Percentiles rank a stretch among this genome's conserved stretches.
Evolutionary conservation across 1,139 yeast genomes (phyloP).

Genomic region (Candida neerlandica): DNA sequence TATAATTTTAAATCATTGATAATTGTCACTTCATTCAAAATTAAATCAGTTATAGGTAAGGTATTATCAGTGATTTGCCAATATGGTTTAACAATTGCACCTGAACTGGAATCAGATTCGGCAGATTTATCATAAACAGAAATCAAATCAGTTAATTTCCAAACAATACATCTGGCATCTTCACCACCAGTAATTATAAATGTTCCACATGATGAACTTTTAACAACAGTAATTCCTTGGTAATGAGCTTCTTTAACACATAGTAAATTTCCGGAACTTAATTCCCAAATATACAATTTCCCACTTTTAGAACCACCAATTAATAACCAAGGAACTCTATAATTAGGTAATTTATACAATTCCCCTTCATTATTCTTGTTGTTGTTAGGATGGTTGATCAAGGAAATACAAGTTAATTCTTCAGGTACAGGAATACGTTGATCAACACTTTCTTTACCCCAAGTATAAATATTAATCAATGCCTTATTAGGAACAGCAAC

Average conservation of each 20-base stretch:
- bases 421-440: conserved; percentile 90
- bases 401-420: conserved; percentile 53
- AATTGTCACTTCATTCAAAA: conserved; percentile 49
- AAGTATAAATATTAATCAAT: conserved; percentile 68
- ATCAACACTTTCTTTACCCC: conserved; percentile 79
- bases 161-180: conserved; percentile 78
- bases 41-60: conserved; percentile 67
- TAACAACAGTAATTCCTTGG: conserved; percentile 65
- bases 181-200: conserved; percentile 74
- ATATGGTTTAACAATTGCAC: conserved; percentile 38
- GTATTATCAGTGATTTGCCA: conserved; percentile 73
- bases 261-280: conserved; percentile 73
- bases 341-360: conserved; percentile 26
- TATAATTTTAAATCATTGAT: conserved; percentile 64
- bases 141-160: conserved; percentile 69
- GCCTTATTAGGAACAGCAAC: conserved; percentile 73
- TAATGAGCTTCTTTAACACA: conserved; percentile 83
- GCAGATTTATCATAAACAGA: conserved; percentile 29
- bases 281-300: conserved; percentile 81
- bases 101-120: conserved; percentile 6
- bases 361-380: conserved; percentile 10
- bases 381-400: conserved; percentile 17
- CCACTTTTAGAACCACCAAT: conserved; percentile 77
- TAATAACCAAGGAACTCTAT: conserved; percentile 65
- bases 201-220: conserved; percentile 66